phyloP scores from a whole-genome alignment of 2,329 filamentous ascomycete species.

The Chaetomium sp. region DNA sequence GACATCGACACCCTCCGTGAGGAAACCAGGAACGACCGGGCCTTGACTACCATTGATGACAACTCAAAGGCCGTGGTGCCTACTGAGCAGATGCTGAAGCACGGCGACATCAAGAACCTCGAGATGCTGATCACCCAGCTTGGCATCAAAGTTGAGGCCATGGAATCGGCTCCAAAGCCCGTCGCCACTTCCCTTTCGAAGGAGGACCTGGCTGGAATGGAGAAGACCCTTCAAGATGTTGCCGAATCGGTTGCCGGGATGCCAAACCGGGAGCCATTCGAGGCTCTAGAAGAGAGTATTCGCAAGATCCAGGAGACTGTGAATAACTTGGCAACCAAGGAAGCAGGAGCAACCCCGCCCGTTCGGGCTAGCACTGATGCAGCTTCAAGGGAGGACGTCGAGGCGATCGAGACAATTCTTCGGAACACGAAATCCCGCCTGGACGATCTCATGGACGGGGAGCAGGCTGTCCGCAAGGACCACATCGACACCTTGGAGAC shows the following conservation, averaged over 20 bases:
- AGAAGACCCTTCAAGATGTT: constrained; percentile 55
- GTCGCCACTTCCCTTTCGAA: constrained; percentile 36
- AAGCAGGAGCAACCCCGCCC: constrained; percentile 31
- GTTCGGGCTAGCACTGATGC: constrained; percentile 46
- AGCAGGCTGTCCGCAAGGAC: constrained; percentile 68
- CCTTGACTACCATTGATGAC: constrained; percentile 56
- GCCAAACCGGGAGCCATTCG: constrained; percentile 28
- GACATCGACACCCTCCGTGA: constrained; percentile 81
- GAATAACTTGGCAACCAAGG: constrained; percentile 37
- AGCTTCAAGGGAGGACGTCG: constrained; percentile 79
- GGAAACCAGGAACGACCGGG: constrained; percentile 48
- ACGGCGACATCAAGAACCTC: constrained; percentile 80
- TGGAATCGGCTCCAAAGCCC: constrained; percentile 56
- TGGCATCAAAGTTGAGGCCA: constrained; percentile 78
- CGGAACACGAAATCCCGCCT: constrained; percentile 86
- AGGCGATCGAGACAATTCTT: constrained; percentile 87
- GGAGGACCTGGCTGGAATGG: constrained; percentile 45
- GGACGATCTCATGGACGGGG: constrained; percentile 75
- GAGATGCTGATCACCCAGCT: constrained; percentile 82
- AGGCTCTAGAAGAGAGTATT: constrained; percentile 32
- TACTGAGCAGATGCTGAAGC: constrained; percentile 56
- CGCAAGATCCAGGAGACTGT: constrained; percentile 38
- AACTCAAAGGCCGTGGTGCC: constrained; percentile 50
- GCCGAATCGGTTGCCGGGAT: constrained; percentile 38
- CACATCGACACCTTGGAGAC: constrained; percentile 67